These are phyloP conservation scores for Ensete glaucum DNA, from an alignment of 176 grass and related monocot species.

Conservation along the genomic window DNA sequence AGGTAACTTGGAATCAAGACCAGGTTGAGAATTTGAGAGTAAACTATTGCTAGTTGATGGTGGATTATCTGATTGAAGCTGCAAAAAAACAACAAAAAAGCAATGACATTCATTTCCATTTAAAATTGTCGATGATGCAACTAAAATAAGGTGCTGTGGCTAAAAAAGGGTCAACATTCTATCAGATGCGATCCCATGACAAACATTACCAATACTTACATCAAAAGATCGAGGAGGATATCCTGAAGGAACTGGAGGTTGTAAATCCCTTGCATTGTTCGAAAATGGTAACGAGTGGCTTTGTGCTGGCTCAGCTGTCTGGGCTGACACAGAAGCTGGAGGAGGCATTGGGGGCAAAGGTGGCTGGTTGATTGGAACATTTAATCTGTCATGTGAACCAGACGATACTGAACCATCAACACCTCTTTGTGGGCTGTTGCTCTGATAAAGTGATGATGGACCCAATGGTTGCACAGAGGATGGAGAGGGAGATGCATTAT, in stretches of 20 bases:
- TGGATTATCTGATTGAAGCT: slow-evolving; percentile 69
- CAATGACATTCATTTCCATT: slow-evolving; percentile 18
- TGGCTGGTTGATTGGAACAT: slow-evolving; percentile 48
- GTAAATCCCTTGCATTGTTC: slow-evolving; percentile 41
- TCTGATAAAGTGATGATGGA: slow-evolving; percentile 30
- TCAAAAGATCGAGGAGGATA: slow-evolving; percentile 70
- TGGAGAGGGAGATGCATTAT: slow-evolving; percentile 23
- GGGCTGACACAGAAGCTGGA: slow-evolving; percentile 36
- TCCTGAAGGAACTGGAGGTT: slow-evolving; percentile 47
- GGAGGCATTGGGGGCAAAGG: slow-evolving; percentile 83
- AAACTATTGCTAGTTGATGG: slow-evolving; percentile 34
- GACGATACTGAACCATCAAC: slow-evolving; percentile 32
- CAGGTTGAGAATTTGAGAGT: slow-evolving; percentile 50
- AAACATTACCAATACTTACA: slow-evolving; percentile 33
- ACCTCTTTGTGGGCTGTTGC: slow-evolving; percentile 30
- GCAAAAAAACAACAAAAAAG: slow-evolving; percentile 19
- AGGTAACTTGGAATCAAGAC: slow-evolving; percentile 45
- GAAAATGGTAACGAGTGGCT: slow-evolving; percentile 37
- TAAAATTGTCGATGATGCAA: not conserved
- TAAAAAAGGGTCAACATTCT: slow-evolving; percentile 4
- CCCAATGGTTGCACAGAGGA: slow-evolving; percentile 27
- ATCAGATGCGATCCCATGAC: slow-evolving; percentile 54
- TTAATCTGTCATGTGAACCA: slow-evolving; percentile 39
- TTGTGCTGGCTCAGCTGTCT: slow-evolving; percentile 47
- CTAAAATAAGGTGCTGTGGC: not conserved